phyloP scores from a whole-genome alignment of 306 rosid genomes.

The Neltuma alba region DNA sequence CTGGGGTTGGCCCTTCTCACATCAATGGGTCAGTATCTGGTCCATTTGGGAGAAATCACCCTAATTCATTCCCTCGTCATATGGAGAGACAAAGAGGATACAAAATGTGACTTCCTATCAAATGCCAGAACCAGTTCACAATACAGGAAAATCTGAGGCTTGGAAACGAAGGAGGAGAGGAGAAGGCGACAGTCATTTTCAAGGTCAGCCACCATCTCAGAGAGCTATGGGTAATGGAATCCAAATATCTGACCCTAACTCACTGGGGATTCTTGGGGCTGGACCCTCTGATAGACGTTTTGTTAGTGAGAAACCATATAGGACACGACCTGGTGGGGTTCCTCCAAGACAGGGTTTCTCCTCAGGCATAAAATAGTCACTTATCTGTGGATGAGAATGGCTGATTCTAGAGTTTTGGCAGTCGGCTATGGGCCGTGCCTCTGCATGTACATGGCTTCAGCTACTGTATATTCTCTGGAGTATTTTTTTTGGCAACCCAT shows the following conservation, averaged over 20 bases:
- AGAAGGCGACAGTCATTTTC: conserved; percentile 68
- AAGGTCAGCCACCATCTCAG: conserved; percentile 62
- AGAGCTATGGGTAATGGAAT: conserved; percentile 59
- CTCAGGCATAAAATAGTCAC: conserved; percentile 53
- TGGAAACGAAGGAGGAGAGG: conserved; percentile 91
- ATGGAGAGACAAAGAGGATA: conserved; percentile 67
- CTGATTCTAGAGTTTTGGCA: conserved; percentile 47
- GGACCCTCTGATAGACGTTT: conserved; percentile 82
- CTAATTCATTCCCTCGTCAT: conserved; percentile 46
- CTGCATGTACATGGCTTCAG: conserved; percentile 47
- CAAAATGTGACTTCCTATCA: conserved; percentile 50
- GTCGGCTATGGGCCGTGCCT: conserved; percentile 43
- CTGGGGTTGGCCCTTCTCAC: conserved; percentile 76
- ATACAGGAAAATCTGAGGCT: conserved; percentile 73
- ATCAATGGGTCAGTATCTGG: conserved; percentile 63
- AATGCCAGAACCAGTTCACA: conserved; percentile 64
- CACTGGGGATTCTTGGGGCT: conserved; percentile 96
- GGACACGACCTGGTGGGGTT: conserved; percentile 67
- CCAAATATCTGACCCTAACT: conserved; percentile 66
- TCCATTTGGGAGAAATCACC: conserved; percentile 58
- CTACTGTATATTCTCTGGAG: conserved; percentile 66
- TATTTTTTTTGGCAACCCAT: conserved; percentile 61
- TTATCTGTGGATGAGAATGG: conserved; percentile 38
- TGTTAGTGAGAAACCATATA: conserved; percentile 63
- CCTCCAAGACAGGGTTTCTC: conserved; percentile 72